Evolutionary conservation across 331 rosid species (phyloP).

Genomic region (Quercus phellos): DNA sequence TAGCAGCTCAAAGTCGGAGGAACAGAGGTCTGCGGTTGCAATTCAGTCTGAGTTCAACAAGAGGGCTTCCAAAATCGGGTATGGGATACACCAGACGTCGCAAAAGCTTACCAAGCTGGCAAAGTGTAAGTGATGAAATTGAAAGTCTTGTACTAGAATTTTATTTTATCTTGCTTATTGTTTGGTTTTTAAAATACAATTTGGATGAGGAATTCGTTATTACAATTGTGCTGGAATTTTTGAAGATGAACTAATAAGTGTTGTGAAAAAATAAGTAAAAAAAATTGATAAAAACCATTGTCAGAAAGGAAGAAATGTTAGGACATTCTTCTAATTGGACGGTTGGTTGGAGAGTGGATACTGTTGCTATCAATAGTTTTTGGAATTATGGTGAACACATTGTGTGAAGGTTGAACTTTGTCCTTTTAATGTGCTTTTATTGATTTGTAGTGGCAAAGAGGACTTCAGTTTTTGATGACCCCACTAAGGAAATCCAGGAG

Average conservation of each 20-base stretch:
- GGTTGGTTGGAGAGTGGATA: not conserved
- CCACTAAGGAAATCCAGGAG: constrained; percentile 87
- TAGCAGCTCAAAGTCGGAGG: constrained; percentile 59
- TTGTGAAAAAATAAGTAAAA: not conserved
- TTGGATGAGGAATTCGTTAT: not conserved
- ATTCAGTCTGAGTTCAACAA: constrained; percentile 75
- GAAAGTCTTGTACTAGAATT: not conserved
- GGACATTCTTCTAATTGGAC: not conserved
- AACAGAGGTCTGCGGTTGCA: constrained; percentile 54
- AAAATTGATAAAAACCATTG: not conserved
- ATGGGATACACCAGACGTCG: constrained; percentile 84
- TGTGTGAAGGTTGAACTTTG: not conserved
- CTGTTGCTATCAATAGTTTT: not conserved
- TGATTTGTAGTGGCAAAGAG: constrained; percentile 81
- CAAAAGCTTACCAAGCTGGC: constrained; percentile 86
- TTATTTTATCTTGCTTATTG: not conserved
- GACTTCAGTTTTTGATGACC: constrained; percentile 84
- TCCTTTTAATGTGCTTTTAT: not conserved
- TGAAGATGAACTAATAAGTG: not conserved
- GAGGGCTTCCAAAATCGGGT: constrained; percentile 85
- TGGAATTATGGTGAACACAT: not conserved
- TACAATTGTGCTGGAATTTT: not conserved
- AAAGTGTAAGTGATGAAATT: constrained; percentile 48
- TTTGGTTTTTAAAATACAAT: not conserved
- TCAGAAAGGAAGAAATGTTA: not conserved